phyloP scores from a whole-genome alignment of 1,139 yeast genomes.

The Candida freyschussii region DNA sequence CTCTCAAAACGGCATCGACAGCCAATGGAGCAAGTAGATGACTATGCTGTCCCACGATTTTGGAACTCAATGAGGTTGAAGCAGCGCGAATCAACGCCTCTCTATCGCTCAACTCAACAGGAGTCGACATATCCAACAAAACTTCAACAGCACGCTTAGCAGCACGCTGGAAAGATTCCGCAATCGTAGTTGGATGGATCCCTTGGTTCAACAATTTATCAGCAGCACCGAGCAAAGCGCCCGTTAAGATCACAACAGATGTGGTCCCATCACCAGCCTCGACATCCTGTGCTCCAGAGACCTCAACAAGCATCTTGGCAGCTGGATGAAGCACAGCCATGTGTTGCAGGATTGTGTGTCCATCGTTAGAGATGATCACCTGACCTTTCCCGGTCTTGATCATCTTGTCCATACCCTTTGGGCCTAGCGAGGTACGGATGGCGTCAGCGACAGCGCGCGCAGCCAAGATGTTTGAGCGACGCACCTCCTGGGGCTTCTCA shows the following conservation, averaged over 20 bases:
- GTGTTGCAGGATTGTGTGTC: constrained; percentile 92
- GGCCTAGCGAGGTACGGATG: constrained; percentile 94
- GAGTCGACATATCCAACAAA: constrained; percentile 76
- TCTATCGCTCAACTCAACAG: constrained; percentile 68
- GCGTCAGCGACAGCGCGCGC: constrained; percentile 99
- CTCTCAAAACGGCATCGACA: constrained; percentile 86
- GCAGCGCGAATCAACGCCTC: constrained; percentile 89
- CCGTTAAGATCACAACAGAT: constrained; percentile 91
- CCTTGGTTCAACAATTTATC: constrained; percentile 86
- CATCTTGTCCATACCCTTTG: constrained; percentile 99
- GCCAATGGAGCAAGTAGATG: constrained; percentile 85
- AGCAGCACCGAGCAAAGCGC: constrained; percentile 91
- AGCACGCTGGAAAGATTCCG: constrained; percentile 93
- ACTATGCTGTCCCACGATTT: constrained; percentile 91
- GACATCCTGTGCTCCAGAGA: constrained; percentile 94
- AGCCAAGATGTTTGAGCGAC: constrained; percentile 87
- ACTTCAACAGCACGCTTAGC: constrained; percentile 85
- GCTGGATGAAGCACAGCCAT: constrained; percentile 99
- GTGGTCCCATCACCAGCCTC: constrained; percentile 99
- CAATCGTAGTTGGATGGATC: constrained; percentile 91
- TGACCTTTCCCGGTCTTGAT: constrained; percentile 90
- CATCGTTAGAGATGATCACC: constrained; percentile 94
- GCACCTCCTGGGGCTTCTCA: constrained; percentile 97
- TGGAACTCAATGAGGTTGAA: constrained; percentile 85
- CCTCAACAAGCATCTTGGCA: constrained; percentile 96